Conservation (phyloP, 2,329 filamentous ascomycete species). For the Bimuria novae-zelandiae region DNA sequence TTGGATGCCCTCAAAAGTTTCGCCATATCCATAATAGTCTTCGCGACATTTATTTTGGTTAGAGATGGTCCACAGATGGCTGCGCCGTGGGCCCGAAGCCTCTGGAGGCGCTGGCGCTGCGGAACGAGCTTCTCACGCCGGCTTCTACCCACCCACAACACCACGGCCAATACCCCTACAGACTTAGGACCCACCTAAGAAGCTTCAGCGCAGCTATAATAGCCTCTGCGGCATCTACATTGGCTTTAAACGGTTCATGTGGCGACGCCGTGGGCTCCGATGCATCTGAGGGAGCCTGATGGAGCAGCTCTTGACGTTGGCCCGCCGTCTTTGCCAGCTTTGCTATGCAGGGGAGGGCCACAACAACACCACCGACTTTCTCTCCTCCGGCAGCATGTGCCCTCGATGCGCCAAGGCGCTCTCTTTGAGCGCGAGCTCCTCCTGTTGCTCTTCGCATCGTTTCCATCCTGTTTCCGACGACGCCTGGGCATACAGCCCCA, state of each 20-base stretch:
- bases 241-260: neutral
- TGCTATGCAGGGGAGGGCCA: neutral
- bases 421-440: neutral
- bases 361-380: neutral
- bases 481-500: too few species aligned
- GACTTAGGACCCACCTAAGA: neutral
- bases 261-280: conserved; percentile 1
- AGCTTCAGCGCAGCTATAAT: neutral
- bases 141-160: neutral
- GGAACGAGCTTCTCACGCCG: neutral
- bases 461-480: too few species aligned
- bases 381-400: neutral
- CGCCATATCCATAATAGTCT: neutral
- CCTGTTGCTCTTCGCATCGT: neutral
- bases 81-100: neutral
- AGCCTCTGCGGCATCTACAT: neutral
- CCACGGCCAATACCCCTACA: neutral
- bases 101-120: neutral
- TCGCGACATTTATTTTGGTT: neutral
- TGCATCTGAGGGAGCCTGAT: neutral
- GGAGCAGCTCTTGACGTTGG: neutral
- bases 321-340: neutral
- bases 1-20: neutral
- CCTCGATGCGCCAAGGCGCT: neutral
- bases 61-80: neutral